Base-by-base conservation (phyloP, 768 basidiomycete genomes). In the Phlebiopsis flavidoalba region DNA sequence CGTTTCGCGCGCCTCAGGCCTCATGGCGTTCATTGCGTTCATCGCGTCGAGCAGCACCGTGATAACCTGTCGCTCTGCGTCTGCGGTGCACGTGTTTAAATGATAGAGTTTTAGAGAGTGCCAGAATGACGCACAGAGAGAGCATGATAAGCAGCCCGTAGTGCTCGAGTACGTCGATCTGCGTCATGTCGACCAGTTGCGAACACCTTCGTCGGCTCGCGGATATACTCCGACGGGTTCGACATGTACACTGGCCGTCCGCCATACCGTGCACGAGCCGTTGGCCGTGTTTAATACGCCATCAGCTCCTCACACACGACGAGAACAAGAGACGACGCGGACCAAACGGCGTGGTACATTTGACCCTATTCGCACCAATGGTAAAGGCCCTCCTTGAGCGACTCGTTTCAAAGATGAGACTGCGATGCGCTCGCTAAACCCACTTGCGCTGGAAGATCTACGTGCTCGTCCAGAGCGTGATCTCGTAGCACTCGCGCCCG, bases 241-340 rank as follows among this genome's bases (percentile, higher is more conserved):
- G 93, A 93, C 62, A 98, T 82, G 71, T 98, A 99, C 24, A 99
- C 90, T n/a, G n/a, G 24, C 97, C 97, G 64, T 98, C 95, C 67
- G 95, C 92, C 4, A 96, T 96, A n/a, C 96, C 97, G 73, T 95
- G 98, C 8, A 92, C 95, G 66, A 97, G 86, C 59, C 87, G 83
- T 66, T 89, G 78, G 12, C 94, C 96, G 59, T 83, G 83, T 68
- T 82, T 95, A 97, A 71, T 37, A 17, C 8, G 14, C 6, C 14
- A 36, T 36, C 15, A 48, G 58, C 10, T 64, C 26, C 15, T 40
- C 22, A 15, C 12, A 17, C 17, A n/a, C n/a, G n/a, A 31, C 12
- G 10, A 49, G 22, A 7, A 35, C n/a, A 22, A 33, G 35, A 35
- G 21, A n/a, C 40, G 31, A 17, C 5, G 58, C 63, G 11, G 53